Percentiles rank a stretch among this genome's conserved stretches.
phyloP scores from a whole-genome alignment of 1,284 basidiomycete species.

The Cerioporus squamosus region DNA sequence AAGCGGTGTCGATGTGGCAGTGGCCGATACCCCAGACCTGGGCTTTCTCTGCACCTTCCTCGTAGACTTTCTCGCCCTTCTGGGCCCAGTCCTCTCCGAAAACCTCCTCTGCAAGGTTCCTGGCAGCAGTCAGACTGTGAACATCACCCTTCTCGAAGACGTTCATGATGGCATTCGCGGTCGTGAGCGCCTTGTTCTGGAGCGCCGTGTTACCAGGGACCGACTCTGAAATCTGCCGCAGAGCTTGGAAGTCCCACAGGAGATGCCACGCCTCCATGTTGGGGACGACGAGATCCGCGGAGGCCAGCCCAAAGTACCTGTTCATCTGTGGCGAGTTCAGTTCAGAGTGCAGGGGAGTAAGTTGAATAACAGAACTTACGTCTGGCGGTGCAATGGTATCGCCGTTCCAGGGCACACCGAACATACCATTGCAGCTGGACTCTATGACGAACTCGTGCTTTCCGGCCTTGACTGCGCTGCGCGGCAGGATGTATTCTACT shows the following conservation, averaged over 20 bases:
- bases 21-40: conserved; percentile 77
- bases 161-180: conserved; percentile 93
- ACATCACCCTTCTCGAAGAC: conserved; percentile 70
- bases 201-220: conserved; percentile 84
- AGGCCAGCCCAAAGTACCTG: conserved; percentile 76
- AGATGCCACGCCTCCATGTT: conserved; percentile 88
- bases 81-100: conserved; percentile 86
- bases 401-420: conserved; percentile 82
- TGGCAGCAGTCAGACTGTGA: conserved; percentile 59
- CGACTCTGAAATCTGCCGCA: conserved; percentile 76
- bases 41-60: conserved; percentile 57
- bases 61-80: conserved; percentile 71
- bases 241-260: conserved; percentile 84
- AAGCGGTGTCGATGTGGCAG: conserved; percentile 83
- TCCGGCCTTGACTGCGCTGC: conserved; percentile 65
- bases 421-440: conserved; percentile 92
- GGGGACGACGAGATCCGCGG: conserved; percentile 93
- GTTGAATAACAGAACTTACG: conserved; percentile 39
- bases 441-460: conserved; percentile 84
- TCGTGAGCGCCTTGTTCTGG: conserved; percentile 83
- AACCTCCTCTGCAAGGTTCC: conserved; percentile 81
- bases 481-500: conserved; percentile 92
- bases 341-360: neutral
- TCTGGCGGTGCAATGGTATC: conserved; percentile 86
- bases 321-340: conserved; percentile 56